Conservation (phyloP, 768 basidiomycete genomes). For the Lactarius deliciosus region DNA sequence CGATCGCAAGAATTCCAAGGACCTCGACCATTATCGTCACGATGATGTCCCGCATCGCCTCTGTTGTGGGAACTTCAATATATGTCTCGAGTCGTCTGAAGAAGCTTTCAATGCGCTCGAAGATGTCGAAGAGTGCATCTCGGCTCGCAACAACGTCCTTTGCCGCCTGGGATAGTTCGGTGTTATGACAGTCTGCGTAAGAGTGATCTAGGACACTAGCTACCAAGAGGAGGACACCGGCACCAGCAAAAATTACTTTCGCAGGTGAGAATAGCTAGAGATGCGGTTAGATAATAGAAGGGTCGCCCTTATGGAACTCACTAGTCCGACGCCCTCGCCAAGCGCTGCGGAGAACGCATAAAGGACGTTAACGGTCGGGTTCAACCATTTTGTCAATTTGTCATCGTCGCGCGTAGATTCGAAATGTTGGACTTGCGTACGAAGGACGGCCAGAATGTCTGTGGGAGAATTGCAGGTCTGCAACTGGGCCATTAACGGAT, state of each 20-base stretch:
- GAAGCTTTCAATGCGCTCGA: neutral
- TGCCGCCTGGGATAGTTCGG: neutral
- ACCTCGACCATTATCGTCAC: conserved; percentile 2
- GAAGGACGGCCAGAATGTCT: neutral
- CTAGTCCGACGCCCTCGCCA: neutral
- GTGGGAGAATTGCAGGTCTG: conserved; percentile 1
- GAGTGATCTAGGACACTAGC: neutral
- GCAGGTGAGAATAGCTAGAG: neutral
- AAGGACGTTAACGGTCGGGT: neutral
- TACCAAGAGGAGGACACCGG: neutral
- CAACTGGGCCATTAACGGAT: neutral
- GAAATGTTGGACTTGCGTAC: neutral
- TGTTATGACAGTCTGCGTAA: neutral
- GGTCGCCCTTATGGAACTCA: neutral
- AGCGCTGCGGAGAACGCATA: neutral
- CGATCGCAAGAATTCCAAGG: neutral
- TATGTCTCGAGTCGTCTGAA: neutral
- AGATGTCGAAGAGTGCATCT: neutral
- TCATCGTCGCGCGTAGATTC: neutral
- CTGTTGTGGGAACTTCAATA: neutral
- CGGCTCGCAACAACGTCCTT: neutral
- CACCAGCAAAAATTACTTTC: conserved; percentile 1
- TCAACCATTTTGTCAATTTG: neutral
- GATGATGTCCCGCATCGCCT: neutral
- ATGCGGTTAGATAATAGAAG: neutral